Conservation (phyloP, 805 yeast genomes). For the Wickerhamomyces subpelliculosus region DNA sequence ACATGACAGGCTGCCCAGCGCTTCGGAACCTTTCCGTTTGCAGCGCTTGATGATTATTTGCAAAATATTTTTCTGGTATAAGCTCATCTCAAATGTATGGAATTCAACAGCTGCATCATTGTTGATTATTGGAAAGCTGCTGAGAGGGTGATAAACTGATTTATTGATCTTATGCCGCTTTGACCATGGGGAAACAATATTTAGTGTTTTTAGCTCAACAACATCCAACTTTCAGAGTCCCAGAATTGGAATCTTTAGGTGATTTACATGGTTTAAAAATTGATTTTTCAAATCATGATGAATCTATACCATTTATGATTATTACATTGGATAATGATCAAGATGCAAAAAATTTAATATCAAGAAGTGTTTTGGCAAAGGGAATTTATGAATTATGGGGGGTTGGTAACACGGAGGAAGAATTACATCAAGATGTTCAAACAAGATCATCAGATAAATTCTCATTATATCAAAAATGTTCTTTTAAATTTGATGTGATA, state of each 20-base stretch:
- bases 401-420: conserved; percentile 45
- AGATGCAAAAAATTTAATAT: conserved; percentile 56
- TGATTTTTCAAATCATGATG: conserved; percentile 54
- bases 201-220: conserved; percentile 81
- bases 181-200: conserved; percentile 44
- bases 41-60: too few relatives aligned
- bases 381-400: conserved; percentile 89
- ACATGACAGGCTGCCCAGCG: too few relatives aligned
- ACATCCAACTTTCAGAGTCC: conserved; percentile 67
- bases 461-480: conserved; percentile 29
- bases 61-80: too few relatives aligned
- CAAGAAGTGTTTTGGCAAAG: conserved; percentile 61
- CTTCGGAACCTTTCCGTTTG: too few relatives aligned
- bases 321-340: conserved; percentile 61
- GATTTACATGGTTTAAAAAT: conserved; percentile 46
- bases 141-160: too few relatives aligned
- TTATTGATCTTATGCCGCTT: not conserved
- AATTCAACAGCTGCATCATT: too few relatives aligned
- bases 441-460: conserved; percentile 20
- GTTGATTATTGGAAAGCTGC: too few relatives aligned
- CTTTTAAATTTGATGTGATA: conserved; percentile 81
- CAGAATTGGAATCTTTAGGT: conserved; percentile 84
- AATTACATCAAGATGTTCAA: conserved; percentile 44
- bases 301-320: conserved; percentile 60
- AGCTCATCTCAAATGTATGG: too few relatives aligned